Conservation (phyloP, 257 asterid species). For the Plantago major region DNA sequence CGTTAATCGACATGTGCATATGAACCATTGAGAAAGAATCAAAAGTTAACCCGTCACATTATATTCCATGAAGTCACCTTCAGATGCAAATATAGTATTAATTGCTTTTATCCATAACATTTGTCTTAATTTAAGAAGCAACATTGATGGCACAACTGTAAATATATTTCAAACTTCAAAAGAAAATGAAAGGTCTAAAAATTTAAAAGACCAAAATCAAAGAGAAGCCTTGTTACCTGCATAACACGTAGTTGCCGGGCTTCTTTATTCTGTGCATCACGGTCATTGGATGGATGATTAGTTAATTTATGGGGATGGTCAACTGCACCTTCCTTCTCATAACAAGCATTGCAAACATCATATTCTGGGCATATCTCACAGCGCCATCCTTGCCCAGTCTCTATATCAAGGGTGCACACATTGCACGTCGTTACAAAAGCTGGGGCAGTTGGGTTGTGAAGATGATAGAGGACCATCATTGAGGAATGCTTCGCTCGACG, state of each 20-base stretch:
- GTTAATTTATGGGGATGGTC: conserved; percentile 89
- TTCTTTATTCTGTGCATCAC: conserved; percentile 88
- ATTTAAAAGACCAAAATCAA: neutral
- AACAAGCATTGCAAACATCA: conserved; percentile 84
- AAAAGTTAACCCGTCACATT: neutral
- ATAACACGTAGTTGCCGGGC: conserved; percentile 83
- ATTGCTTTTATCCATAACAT: too few species aligned
- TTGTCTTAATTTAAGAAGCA: neutral
- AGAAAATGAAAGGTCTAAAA: neutral
- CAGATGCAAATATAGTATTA: too few species aligned
- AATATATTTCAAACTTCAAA: neutral
- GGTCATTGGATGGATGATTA: conserved; percentile 70
- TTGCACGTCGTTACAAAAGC: conserved; percentile 75
- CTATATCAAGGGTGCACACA: conserved; percentile 74
- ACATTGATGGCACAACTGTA: neutral
- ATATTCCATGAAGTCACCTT: neutral
- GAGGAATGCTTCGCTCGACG: conserved; percentile 99
- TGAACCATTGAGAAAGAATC: neutral
- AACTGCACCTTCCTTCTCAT: conserved; percentile 72
- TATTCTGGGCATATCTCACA: conserved; percentile 95
- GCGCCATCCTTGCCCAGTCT: conserved; percentile 98
- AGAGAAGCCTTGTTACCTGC: conserved; percentile 49
- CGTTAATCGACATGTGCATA: neutral
- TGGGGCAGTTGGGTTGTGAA: conserved; percentile 98
- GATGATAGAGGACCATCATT: conserved; percentile 98